Percentiles rank a stretch among this genome's conserved stretches.
Evolutionary conservation across 2,329 filamentous ascomycete species (phyloP).

Genomic region (Fusarium newnesense): DNA sequence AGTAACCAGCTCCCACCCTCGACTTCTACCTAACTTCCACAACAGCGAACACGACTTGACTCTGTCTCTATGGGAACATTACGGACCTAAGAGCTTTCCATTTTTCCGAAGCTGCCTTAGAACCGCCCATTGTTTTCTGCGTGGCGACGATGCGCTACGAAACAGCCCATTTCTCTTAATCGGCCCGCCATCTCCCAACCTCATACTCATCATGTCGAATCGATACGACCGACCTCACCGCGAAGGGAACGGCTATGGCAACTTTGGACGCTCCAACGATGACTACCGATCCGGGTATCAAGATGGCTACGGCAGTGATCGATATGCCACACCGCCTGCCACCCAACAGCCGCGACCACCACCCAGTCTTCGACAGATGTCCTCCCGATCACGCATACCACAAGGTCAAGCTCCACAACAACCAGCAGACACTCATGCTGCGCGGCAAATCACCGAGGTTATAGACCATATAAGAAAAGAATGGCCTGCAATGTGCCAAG

Average conservation of each 20-base stretch:
- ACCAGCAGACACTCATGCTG: conserved; percentile 57
- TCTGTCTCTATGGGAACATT: not conserved
- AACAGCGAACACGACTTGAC: not conserved
- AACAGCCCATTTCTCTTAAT: conserved; percentile 26
- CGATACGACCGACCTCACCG: conserved; percentile 58
- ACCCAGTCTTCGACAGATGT: conserved; percentile 47
- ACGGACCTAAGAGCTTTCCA: no score
- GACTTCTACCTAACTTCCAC: conserved; percentile 12
- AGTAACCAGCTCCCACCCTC: conserved; percentile 22
- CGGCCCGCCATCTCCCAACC: conserved; percentile 17
- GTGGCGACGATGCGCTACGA: conserved; percentile 40
- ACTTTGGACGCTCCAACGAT: conserved; percentile 53
- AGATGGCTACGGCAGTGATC: conserved; percentile 57
- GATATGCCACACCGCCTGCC: conserved; percentile 52
- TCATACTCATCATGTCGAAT: conserved; percentile 57
- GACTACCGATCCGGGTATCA: conserved; percentile 55
- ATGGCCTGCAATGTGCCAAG: conserved; percentile 91
- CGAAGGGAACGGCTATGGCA: conserved; percentile 58
- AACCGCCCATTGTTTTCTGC: not conserved
- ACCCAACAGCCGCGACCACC: conserved; percentile 45
- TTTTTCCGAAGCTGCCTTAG: not conserved
- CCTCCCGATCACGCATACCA: conserved; percentile 51
- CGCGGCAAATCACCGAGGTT: conserved; percentile 70
- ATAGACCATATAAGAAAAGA: conserved; percentile 86
- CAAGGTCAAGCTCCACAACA: conserved; percentile 14